Conservation (phyloP, 768 basidiomycete genomes). For the Lepiota venenata region DNA sequence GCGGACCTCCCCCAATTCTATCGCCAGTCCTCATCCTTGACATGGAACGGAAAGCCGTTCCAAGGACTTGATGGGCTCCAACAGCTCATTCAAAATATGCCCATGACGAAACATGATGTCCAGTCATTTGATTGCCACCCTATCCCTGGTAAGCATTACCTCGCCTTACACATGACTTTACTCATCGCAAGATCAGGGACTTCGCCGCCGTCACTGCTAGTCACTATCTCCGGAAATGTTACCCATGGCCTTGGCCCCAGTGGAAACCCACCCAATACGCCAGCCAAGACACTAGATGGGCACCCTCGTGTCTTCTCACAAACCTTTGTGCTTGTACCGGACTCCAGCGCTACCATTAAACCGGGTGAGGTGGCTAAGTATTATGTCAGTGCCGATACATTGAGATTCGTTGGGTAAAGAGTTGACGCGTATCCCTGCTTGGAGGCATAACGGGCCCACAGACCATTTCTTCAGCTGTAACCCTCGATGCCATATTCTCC, state of each 20-base stretch:
- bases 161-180: neutral
- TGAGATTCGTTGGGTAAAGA: conserved; percentile 76
- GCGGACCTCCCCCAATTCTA: conserved; percentile 82
- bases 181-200: conserved; percentile 46
- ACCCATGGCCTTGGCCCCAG: conserved; percentile 60
- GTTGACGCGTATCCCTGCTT: neutral
- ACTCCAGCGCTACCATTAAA: conserved; percentile 60
- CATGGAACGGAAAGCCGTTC: conserved; percentile 84
- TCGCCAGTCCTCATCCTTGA: conserved; percentile 68
- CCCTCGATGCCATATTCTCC: neutral
- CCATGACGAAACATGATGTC: conserved; percentile 77
- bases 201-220: conserved; percentile 73
- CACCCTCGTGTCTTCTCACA: conserved; percentile 86
- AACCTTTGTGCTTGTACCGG: conserved; percentile 82
- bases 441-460: neutral
- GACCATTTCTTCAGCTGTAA: neutral
- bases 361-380: conserved; percentile 79
- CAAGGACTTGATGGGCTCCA: conserved; percentile 69
- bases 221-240: conserved; percentile 80
- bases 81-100: conserved; percentile 68
- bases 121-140: conserved; percentile 90
- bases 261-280: conserved; percentile 53
- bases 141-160: conserved; percentile 60
- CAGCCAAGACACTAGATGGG: conserved; percentile 58
- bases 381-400: conserved; percentile 73